These are phyloP conservation scores for Nepenthes mirabilis DNA, from an alignment of 148 eudicot species.

Conservation along the genomic window DNA sequence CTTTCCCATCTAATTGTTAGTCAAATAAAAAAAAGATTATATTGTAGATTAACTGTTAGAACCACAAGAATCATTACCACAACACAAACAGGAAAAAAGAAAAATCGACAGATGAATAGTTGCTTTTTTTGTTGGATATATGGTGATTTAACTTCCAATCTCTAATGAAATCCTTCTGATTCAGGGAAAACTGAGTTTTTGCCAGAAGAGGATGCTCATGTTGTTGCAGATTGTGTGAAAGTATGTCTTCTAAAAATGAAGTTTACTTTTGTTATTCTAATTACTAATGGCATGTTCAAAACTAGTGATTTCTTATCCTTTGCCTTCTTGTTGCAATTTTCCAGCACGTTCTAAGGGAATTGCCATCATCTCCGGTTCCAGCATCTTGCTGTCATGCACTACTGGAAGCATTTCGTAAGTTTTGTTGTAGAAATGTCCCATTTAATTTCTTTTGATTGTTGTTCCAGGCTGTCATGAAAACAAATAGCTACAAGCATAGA, in stretches of 20 bases:
- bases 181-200: conserved; percentile 80
- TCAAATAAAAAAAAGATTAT: no score
- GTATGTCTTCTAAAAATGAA: conserved; percentile 13
- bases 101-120: no score
- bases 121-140: no score
- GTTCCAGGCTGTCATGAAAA: neutral
- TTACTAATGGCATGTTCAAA: neutral
- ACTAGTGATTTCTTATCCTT: conserved; percentile 4
- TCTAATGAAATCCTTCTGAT: neutral
- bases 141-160: no score
- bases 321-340: conserved; percentile 11
- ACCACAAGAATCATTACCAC: no score
- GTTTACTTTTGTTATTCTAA: neutral
- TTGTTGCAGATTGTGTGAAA: conserved; percentile 92
- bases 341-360: conserved; percentile 80
- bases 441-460: neutral
- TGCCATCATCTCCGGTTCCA: conserved; percentile 96
- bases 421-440: conserved; percentile 1
- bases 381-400: conserved; percentile 98
- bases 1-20: no score
- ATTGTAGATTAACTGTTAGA: no score
- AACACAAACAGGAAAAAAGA: no score
- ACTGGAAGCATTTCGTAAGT: conserved; percentile 90
- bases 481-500: neutral
- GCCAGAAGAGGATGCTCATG: conserved; percentile 75